Percentiles rank a stretch among this genome's conserved stretches.
Evolutionary conservation across 164 flowering plant species (phyloP).

Genomic region (Tetracentron sinense): DNA sequence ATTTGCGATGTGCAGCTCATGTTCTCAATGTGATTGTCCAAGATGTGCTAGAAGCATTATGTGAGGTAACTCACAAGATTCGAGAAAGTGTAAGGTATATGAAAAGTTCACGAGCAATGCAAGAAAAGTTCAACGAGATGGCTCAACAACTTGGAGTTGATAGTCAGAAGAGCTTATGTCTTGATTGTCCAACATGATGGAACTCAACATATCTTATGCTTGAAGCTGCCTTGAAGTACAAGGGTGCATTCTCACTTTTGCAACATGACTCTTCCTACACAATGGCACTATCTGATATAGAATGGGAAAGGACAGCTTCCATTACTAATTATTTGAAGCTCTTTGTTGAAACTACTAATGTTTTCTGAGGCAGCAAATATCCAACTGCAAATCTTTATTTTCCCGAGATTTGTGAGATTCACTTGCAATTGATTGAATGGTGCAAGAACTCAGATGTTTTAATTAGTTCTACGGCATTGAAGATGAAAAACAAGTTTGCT

Average conservation of each 20-base stretch:
- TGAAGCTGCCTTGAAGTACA: constrained; percentile 50
- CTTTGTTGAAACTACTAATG: constrained; percentile 44
- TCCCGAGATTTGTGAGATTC: too few species aligned
- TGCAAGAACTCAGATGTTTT: constrained; percentile 50
- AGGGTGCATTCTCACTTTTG: constrained; percentile 42
- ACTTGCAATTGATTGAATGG: constrained; percentile 58
- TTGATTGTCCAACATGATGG: constrained; percentile 54
- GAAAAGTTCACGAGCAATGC: constrained; percentile 44
- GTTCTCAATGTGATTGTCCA: constrained; percentile 47
- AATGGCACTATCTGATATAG: constrained; percentile 38
- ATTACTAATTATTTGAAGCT: constrained; percentile 51
- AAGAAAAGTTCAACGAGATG: constrained; percentile 49
- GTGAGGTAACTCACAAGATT: constrained; percentile 45
- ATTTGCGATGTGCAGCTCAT: constrained; percentile 51
- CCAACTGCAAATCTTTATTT: too few species aligned
- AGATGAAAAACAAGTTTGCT: constrained; percentile 56
- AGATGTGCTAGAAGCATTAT: constrained; percentile 49
- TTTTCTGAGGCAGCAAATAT: constrained; percentile 34
- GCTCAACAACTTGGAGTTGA: constrained; percentile 39
- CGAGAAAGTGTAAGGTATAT: constrained; percentile 53
- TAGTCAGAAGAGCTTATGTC: constrained; percentile 34
- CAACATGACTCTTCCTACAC: constrained; percentile 39
- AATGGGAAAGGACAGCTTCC: constrained; percentile 61
- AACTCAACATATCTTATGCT: constrained; percentile 64
- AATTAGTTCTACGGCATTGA: constrained; percentile 49